Evolutionary conservation across 2,329 filamentous ascomycete species (phyloP).

Genomic region (Pyricularia grisea): DNA sequence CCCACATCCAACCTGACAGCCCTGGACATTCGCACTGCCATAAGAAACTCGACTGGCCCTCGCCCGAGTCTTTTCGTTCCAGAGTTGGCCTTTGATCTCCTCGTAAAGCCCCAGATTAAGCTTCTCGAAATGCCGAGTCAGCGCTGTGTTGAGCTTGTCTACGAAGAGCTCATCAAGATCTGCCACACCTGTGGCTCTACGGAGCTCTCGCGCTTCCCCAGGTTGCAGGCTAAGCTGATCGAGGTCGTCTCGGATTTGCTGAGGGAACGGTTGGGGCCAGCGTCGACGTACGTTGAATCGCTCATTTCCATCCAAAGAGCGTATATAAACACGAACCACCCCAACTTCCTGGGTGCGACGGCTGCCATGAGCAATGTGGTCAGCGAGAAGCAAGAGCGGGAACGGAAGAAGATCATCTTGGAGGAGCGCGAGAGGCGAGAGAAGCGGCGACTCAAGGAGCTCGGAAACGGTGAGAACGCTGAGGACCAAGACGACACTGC

Average conservation of each 20-base stretch:
- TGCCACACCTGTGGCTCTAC: conserved; percentile 97
- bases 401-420: conserved; percentile 68
- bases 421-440: conserved; percentile 85
- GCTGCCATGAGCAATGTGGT: conserved; percentile 98
- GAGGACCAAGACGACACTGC: conserved; percentile 54
- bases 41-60: conserved; percentile 94
- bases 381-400: conserved; percentile 85
- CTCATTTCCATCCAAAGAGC: conserved; percentile 94
- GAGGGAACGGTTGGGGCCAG: conserved; percentile 81
- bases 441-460: conserved; percentile 70
- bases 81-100: conserved; percentile 91
- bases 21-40: conserved; percentile 91
- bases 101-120: conserved; percentile 98
- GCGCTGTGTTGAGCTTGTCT: conserved; percentile 93
- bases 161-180: conserved; percentile 98
- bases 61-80: conserved; percentile 94
- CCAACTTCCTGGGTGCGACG: conserved; percentile 93
- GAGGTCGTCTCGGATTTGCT: conserved; percentile 96
- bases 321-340: conserved; percentile 99
- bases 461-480: conserved; percentile 67
- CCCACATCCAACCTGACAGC: conserved; percentile 92
- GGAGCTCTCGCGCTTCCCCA: conserved; percentile 83
- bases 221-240: conserved; percentile 92
- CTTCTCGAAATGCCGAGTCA: conserved; percentile 90
- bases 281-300: conserved; percentile 87